phyloP scores from a whole-genome alignment of 1,284 basidiomycete species.

The Albatrellus sp. region DNA sequence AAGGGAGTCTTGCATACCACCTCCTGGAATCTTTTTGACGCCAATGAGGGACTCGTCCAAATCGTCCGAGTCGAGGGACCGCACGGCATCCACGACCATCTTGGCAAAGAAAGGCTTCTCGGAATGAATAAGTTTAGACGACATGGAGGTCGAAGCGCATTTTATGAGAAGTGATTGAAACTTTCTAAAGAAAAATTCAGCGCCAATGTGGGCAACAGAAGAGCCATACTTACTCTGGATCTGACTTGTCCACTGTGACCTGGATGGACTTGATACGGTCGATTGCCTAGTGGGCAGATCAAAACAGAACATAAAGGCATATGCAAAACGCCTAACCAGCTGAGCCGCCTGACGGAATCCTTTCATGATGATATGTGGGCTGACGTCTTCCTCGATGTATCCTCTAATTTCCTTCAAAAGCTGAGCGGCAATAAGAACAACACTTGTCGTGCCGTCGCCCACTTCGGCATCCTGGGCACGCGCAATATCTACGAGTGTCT shows the following conservation, averaged over 20 bases:
- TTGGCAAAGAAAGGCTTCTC: slow-evolving; percentile 98
- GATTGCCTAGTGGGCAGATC: slow-evolving; percentile 46
- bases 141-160: slow-evolving; percentile 98
- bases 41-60: slow-evolving; percentile 96
- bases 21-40: slow-evolving; percentile 98
- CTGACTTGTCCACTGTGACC: slow-evolving; percentile 80
- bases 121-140: slow-evolving; percentile 97
- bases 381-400: slow-evolving; percentile 96
- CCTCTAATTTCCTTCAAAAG: slow-evolving; percentile 86
- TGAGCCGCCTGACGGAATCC: slow-evolving; percentile 85
- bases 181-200: slow-evolving; percentile 34
- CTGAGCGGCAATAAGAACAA: slow-evolving; percentile 90
- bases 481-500: slow-evolving; percentile 94
- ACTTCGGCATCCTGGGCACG: slow-evolving; percentile 98
- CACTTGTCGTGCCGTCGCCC: slow-evolving; percentile 95
- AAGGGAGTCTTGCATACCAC: slow-evolving; percentile 94
- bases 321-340: slow-evolving; percentile 41
- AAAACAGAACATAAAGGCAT: slow-evolving; percentile 10
- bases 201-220: background rate
- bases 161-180: slow-evolving; percentile 93
- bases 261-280: slow-evolving; percentile 86
- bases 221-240: slow-evolving; percentile 64
- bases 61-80: slow-evolving; percentile 85
- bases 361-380: slow-evolving; percentile 96
- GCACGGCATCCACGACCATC: slow-evolving; percentile 98